Evolutionary conservation across 768 basidiomycete genomes (phyloP).

Genomic region (Pholiota microspora): DNA sequence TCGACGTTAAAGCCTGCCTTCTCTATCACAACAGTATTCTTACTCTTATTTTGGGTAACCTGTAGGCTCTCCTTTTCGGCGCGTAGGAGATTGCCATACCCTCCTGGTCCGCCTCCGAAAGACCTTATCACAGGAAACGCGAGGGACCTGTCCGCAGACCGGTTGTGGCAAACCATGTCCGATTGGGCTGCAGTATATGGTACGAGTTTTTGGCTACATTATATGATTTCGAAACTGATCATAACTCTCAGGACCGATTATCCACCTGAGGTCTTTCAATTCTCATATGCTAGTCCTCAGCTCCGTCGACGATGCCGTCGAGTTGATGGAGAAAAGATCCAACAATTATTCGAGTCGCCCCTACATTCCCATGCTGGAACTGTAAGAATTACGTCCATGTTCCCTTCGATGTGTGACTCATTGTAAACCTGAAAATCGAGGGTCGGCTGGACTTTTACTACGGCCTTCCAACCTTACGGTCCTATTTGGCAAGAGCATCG

Average conservation of each 20-base stretch:
- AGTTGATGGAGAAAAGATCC: conserved; percentile 23
- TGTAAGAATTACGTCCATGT: conserved; percentile 13
- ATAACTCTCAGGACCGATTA: background rate
- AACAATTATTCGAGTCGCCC: conserved; percentile 1
- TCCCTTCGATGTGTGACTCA: background rate
- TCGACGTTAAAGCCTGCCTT: too few species aligned
- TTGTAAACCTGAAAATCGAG: conserved; percentile 13
- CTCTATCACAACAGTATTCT: conserved; percentile 16
- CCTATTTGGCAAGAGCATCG: conserved; percentile 28
- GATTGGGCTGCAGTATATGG: background rate
- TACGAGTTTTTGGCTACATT: background rate
- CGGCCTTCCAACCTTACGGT: conserved; percentile 25
- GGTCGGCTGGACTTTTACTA: conserved; percentile 29
- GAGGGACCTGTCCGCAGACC: background rate
- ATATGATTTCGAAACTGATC: background rate
- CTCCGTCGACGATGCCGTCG: conserved; percentile 17
- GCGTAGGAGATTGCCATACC: background rate
- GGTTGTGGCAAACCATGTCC: background rate
- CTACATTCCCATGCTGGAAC: conserved; percentile 21
- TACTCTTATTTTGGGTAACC: conserved; percentile 9
- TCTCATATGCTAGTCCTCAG: conserved; percentile 22
- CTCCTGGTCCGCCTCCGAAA: background rate
- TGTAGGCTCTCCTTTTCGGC: background rate
- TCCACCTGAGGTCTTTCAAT: background rate
- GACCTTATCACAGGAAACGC: background rate